Evolutionary conservation across 2,329 filamentous ascomycete genomes (phyloP), one percentile per base, ranked within the genome.

Genomic region (Cercospora sp.): DNA sequence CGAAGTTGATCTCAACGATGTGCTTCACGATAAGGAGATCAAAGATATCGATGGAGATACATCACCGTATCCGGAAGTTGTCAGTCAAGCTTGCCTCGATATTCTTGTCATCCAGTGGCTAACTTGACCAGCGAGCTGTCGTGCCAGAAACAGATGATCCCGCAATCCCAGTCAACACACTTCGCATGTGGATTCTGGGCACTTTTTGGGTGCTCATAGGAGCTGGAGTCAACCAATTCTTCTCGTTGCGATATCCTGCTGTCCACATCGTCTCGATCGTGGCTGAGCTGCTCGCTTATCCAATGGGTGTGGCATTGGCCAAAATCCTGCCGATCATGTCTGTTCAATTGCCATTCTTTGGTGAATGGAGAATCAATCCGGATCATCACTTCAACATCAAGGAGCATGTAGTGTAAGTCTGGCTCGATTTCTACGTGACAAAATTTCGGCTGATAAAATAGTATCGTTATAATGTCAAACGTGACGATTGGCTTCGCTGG

Each of bases 241-340:
- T 96, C 83, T 94, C 92, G 40, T 83, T 96, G 77, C 87, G 93
- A 86, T 96, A 95, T 84, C 93, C 93, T 30, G 95, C 92, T 79
- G 92, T 96, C 78, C 91, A 91, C 69, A 94, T 96, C 76, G 94
- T 92, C 23, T 92, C 92, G 45, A 91, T 97, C 72, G 96, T 97
- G 82, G 92, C 92, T 31, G 84, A 95, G 75, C 84, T 96, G 67
- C 88, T 97, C 66, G 92, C 93, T 58, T 93, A 95, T 76, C 93
- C 93, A 2, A 86, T 96, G 64, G 93, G 93, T 68, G 86, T 92
- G 26, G 77, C 93, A 30, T 94, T 93, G 91, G 93, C 96, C 76
- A 84, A 86, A 64, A 60, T 89, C 4, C 80, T 95, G 6, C 93
- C 81, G 82, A 84, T 72, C 73, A 79, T 51, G 80, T 84, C 70